Percentiles rank a stretch among this genome's conserved stretches.
Evolutionary conservation across 2,329 filamentous ascomycete species (phyloP).

Genomic region (Metarhizium robertsii): DNA sequence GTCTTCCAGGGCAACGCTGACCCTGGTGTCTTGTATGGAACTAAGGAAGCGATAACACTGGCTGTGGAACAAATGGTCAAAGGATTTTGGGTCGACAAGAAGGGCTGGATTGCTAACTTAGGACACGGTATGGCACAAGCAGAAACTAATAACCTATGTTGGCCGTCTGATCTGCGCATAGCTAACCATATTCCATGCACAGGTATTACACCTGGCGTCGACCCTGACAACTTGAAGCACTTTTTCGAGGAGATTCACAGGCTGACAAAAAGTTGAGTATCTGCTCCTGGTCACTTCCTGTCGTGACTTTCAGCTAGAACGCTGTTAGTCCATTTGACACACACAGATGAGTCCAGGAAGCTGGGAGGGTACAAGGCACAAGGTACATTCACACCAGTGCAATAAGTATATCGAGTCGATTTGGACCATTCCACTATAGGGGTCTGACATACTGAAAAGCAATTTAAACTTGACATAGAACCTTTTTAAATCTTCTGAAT

Average conservation of each 20-base stretch:
- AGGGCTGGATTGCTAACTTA: conserved; percentile 94
- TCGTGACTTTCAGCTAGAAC: neutral
- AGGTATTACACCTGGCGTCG: conserved; percentile 91
- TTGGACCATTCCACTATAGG: neutral
- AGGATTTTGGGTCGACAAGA: conserved; percentile 70
- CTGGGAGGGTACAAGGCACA: neutral
- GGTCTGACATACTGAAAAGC: neutral
- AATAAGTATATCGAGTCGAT: too few species aligned
- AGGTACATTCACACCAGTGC: too few species aligned
- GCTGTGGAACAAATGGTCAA: conserved; percentile 79
- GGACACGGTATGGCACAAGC: conserved; percentile 60
- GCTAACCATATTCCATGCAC: neutral
- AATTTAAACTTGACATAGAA: neutral
- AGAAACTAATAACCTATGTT: conserved; percentile 4
- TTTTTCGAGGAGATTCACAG: conserved; percentile 90
- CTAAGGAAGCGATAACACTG: conserved; percentile 67
- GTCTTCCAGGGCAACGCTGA: conserved; percentile 94
- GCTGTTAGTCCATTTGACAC: neutral
- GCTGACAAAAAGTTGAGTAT: conserved; percentile 36
- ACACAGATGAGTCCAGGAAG: neutral
- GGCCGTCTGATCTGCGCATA: neutral
- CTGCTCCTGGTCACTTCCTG: neutral
- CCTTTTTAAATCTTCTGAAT: too few species aligned
- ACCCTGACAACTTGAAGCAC: conserved; percentile 86
- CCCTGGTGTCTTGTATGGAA: conserved; percentile 85